These are phyloP conservation scores for Helicostylum pulchrum DNA, from an alignment of 192 early-diverging fungal genomes.

Conservation along the genomic window DNA sequence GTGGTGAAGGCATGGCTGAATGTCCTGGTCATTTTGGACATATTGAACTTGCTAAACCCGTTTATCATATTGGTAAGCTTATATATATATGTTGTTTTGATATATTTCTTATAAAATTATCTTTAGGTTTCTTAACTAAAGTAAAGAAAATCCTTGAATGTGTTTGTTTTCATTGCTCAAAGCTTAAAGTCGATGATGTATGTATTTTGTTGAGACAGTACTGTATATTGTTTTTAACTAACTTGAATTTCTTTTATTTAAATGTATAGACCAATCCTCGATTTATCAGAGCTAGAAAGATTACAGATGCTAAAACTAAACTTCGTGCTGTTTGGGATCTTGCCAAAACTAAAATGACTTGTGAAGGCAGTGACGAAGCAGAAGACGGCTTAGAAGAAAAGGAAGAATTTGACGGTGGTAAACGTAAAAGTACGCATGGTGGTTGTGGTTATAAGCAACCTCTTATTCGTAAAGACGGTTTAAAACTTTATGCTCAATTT, in stretches of 20 bases:
- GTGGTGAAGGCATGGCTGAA: conserved; percentile 89
- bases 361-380: conserved; percentile 70
- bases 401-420: conserved; percentile 45
- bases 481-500: conserved; percentile 62
- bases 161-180: conserved; percentile 92
- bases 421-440: conserved; percentile 67
- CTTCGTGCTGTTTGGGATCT: conserved; percentile 87
- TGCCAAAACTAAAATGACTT: conserved; percentile 78
- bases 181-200: conserved; percentile 83
- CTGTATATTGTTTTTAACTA: conserved; percentile 22
- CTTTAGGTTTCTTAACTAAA: conserved; percentile 81
- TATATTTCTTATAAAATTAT: conserved; percentile 13
- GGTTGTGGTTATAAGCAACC: conserved; percentile 88
- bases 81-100: conserved; percentile 1
- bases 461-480: conserved; percentile 72
- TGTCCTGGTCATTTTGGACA: conserved; percentile 99
- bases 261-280: conserved; percentile 55
- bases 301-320: conserved; percentile 65
- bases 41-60: conserved; percentile 93
- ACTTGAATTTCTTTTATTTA: background rate
- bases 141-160: conserved; percentile 98
- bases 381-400: conserved; percentile 54
- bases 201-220: conserved; percentile 24
- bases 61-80: conserved; percentile 82
- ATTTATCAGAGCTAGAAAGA: conserved; percentile 61